These are phyloP conservation scores for Cantharellus cinnabarinus DNA, from an alignment of 768 basidiomycete species.

Conservation along the genomic window DNA sequence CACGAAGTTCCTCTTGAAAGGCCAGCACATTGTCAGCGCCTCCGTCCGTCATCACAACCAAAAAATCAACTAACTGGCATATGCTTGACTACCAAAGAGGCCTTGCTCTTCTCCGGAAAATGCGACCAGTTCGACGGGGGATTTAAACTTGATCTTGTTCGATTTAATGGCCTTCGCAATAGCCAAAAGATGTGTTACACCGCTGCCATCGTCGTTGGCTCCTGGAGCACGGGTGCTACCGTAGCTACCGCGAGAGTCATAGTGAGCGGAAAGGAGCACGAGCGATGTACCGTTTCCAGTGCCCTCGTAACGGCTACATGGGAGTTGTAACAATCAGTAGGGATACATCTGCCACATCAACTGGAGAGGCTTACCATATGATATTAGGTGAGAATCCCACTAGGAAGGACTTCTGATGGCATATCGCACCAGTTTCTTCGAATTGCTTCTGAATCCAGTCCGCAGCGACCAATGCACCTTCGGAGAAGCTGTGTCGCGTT, in stretches of 20 bases:
- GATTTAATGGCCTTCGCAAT: constrained; percentile 59
- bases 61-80: constrained; percentile 38
- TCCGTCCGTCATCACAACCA: neutral
- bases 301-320: constrained; percentile 34
- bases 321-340: neutral
- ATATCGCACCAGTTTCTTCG: constrained; percentile 55
- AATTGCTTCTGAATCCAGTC: constrained; percentile 54
- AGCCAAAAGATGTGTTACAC: constrained; percentile 50
- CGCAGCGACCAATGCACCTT: constrained; percentile 44
- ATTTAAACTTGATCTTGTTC: constrained; percentile 45
- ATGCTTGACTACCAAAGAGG: constrained; percentile 52
- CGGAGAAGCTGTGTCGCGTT: constrained; percentile 65
- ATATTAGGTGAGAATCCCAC: constrained; percentile 70
- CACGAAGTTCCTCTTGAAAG: constrained; percentile 34
- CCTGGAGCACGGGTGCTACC: constrained; percentile 29
- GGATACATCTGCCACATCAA: neutral
- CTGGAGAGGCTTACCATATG: constrained; percentile 35
- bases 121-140: constrained; percentile 58
- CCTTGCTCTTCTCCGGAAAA: constrained; percentile 93
- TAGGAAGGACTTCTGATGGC: constrained; percentile 45
- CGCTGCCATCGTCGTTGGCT: constrained; percentile 43
- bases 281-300: constrained; percentile 36
- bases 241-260: constrained; percentile 80
- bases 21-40: neutral
- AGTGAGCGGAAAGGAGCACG: constrained; percentile 68